Evolutionary conservation across 2,329 filamentous ascomycete genomes (phyloP).

Genomic region (Capronia coronata): DNA sequence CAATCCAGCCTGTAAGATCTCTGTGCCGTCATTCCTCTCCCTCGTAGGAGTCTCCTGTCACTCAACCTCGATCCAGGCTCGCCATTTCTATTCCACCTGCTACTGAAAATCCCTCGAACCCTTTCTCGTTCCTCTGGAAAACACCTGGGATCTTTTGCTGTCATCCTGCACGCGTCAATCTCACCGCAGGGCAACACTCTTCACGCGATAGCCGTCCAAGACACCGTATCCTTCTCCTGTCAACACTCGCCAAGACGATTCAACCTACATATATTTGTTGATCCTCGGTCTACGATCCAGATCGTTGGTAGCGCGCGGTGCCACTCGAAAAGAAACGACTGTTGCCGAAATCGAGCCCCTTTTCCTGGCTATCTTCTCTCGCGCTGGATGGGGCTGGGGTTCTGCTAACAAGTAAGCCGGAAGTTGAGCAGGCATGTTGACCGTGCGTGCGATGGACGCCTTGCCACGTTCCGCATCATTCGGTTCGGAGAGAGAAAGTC

Average conservation of each 20-base stretch:
- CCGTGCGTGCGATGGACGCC: slow-evolving; percentile 27
- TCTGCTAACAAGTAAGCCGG: slow-evolving; percentile 7
- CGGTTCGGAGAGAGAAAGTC: slow-evolving; percentile 23
- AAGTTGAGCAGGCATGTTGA: slow-evolving; percentile 26
- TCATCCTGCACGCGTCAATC: background rate
- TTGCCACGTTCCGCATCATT: slow-evolving; percentile 22
- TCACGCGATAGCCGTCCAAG: background rate
- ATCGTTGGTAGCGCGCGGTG: background rate
- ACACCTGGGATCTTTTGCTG: background rate
- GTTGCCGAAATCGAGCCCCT: background rate
- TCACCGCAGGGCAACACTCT: background rate
- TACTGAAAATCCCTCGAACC: background rate
- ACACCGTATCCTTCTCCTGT: background rate
- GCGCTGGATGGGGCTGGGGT: slow-evolving; percentile 11
- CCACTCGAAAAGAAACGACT: background rate
- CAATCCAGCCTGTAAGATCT: background rate
- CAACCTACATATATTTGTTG: background rate
- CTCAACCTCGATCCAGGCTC: slow-evolving; percentile 6
- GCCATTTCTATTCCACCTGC: slow-evolving; percentile 1
- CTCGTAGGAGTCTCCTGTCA: slow-evolving; percentile 5
- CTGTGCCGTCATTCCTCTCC: slow-evolving; percentile 15
- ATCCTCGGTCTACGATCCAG: background rate
- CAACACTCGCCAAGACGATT: background rate
- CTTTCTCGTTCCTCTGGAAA: background rate
- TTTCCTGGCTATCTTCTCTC: background rate